phyloP scores from a whole-genome alignment of 768 basidiomycete species.

The Macrolepiota albuminosa region DNA sequence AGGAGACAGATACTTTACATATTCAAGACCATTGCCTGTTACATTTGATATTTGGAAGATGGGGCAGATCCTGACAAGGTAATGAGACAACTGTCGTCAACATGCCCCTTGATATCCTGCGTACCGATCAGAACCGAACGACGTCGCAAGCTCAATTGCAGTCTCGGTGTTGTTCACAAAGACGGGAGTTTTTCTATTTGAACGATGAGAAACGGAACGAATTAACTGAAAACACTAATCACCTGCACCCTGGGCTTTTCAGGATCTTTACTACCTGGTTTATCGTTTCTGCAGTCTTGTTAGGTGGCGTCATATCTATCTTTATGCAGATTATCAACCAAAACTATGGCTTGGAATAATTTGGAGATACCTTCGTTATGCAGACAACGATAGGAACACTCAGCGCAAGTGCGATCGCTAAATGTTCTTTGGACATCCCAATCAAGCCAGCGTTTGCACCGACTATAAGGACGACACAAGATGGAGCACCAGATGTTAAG shows the following conservation, averaged over 20 bases:
- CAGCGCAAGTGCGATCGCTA: conserved; percentile 90
- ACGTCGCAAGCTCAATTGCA: conserved; percentile 72
- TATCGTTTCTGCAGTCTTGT: conserved; percentile 85
- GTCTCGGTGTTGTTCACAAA: conserved; percentile 80
- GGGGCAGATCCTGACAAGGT: conserved; percentile 65
- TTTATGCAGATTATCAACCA: conserved; percentile 18
- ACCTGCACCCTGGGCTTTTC: conserved; percentile 91
- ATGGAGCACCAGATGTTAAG: conserved; percentile 90
- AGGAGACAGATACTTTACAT: conserved; percentile 35
- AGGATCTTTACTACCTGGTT: conserved; percentile 92
- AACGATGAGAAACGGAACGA: neutral
- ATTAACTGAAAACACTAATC: conserved; percentile 14
- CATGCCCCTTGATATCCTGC: conserved; percentile 9
- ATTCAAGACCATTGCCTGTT: conserved; percentile 86
- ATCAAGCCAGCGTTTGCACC: conserved; percentile 93
- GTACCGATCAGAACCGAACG: conserved; percentile 71
- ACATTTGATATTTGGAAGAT: conserved; percentile 93
- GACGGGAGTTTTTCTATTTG: conserved; percentile 69
- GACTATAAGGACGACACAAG: conserved; percentile 88
- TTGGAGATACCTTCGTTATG: conserved; percentile 74
- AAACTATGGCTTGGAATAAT: neutral
- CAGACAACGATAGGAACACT: conserved; percentile 92
- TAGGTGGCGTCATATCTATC: conserved; percentile 97
- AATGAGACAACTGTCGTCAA: conserved; percentile 4
- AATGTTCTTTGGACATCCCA: conserved; percentile 93